Evolutionary conservation across 768 basidiomycete genomes (phyloP).

Genomic region (Symmetrospora coprosmae): DNA sequence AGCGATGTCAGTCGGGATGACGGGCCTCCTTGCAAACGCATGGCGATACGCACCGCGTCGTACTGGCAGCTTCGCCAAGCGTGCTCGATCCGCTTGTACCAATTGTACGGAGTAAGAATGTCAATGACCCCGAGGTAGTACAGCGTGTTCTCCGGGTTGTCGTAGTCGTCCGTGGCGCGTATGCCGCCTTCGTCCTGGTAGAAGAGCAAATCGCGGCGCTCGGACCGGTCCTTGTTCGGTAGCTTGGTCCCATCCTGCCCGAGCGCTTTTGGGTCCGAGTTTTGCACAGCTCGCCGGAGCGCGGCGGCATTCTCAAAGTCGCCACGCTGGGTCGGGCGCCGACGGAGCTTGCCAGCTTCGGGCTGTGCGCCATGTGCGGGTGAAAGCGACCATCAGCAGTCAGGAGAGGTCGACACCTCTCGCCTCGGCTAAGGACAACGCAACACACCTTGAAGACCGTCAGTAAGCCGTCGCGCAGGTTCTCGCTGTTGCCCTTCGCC

Average conservation of each 20-base stretch:
- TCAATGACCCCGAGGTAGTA: constrained; percentile 61
- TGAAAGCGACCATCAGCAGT: background rate
- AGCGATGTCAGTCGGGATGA: constrained; percentile 20
- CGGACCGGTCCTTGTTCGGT: constrained; percentile 53
- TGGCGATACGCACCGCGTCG: constrained; percentile 75
- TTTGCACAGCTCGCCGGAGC: constrained; percentile 69
- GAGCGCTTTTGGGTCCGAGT: constrained; percentile 61
- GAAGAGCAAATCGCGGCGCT: constrained; percentile 63
- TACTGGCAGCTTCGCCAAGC: constrained; percentile 80
- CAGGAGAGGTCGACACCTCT: too few relatives aligned
- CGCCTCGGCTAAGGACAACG: too few relatives aligned
- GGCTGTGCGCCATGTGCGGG: too few relatives aligned
- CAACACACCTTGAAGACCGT: constrained; percentile 73
- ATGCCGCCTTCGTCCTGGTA: constrained; percentile 94
- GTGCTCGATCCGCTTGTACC: constrained; percentile 66
- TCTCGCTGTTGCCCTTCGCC: constrained; percentile 78
- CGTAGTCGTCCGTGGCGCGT: constrained; percentile 72
- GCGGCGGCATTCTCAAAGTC: constrained; percentile 58
- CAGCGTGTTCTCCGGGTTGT: constrained; percentile 51
- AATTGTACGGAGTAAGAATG: constrained; percentile 77
- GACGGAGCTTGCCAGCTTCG: constrained; percentile 48
- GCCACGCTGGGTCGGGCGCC: constrained; percentile 47
- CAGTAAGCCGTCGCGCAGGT: constrained; percentile 74
- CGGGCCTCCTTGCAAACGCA: too few relatives aligned
- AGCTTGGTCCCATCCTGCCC: constrained; percentile 43